These are phyloP conservation scores for Rubia balearica DNA, from an alignment of 305 asterid species.

Conservation along the genomic window DNA sequence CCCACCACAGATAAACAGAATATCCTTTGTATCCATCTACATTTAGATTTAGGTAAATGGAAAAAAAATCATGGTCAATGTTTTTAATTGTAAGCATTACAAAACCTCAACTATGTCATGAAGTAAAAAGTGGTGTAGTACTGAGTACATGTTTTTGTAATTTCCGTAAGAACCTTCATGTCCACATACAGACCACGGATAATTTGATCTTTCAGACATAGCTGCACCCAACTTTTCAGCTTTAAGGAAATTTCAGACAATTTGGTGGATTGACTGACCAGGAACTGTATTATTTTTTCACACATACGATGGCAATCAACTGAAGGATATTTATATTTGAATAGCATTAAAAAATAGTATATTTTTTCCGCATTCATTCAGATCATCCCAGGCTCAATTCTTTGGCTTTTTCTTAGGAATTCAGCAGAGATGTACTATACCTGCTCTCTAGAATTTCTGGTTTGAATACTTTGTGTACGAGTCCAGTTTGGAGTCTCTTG, in stretches of 20 bases:
- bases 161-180: background rate
- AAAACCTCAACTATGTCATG: background rate
- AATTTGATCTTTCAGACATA: background rate
- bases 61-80: background rate
- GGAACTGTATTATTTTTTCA: background rate
- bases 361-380: background rate
- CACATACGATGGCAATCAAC: background rate
- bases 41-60: constrained; percentile 6
- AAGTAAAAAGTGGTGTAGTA: background rate
- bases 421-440: background rate
- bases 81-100: background rate
- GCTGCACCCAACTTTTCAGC: background rate
- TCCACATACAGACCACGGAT: background rate
- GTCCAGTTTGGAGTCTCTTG: background rate
- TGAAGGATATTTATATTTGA: background rate
- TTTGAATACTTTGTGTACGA: background rate
- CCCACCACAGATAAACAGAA: constrained; percentile 92
- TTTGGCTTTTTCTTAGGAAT: background rate
- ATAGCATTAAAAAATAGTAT: background rate
- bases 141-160: background rate
- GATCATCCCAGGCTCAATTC: background rate
- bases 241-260: background rate
- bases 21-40: constrained; percentile 89
- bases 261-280: background rate
- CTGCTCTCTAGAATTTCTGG: background rate